A percentile compares a stretch with the other conserved stretches of the same genome.
These are phyloP conservation scores for Allomyces arbusculus DNA, from an alignment of 192 early-diverging fungal genomes.

Conservation along the genomic window DNA sequence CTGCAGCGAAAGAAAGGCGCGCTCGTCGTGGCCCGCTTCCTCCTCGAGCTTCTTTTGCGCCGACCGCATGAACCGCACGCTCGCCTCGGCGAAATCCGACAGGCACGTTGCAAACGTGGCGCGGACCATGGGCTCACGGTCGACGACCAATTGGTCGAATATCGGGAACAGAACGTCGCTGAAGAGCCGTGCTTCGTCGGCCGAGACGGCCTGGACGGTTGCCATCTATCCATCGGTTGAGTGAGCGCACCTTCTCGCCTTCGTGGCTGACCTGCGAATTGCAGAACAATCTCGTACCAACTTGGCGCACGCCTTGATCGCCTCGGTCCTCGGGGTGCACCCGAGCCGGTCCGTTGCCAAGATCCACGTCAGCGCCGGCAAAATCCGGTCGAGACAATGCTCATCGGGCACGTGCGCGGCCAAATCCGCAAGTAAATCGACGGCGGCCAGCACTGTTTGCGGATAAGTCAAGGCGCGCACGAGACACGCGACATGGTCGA, in stretches of 20 bases:
- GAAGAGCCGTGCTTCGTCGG: conserved; percentile 68
- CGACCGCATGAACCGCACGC: conserved; percentile 49
- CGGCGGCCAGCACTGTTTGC: no score
- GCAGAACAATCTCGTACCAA: conserved; percentile 28
- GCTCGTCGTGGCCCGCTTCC: not conserved
- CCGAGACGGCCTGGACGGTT: conserved; percentile 51
- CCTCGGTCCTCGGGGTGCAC: conserved; percentile 12
- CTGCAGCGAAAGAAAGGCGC: no score
- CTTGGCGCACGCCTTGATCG: conserved; percentile 44
- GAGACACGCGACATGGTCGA: no score
- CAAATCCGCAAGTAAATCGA: no score
- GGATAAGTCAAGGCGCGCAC: no score
- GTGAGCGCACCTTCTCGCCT: no score
- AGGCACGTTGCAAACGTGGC: conserved; percentile 67
- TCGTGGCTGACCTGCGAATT: no score
- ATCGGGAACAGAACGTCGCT: conserved; percentile 74
- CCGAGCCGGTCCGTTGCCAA: conserved; percentile 40
- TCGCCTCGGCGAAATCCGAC: conserved; percentile 53
- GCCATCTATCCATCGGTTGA: no score
- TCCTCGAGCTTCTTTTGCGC: conserved; percentile 10
- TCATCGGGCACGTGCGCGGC: conserved; percentile 30
- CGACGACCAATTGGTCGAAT: conserved; percentile 42
- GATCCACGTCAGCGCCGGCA: conserved; percentile 61
- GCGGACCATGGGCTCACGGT: conserved; percentile 55
- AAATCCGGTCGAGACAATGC: conserved; percentile 46